These are phyloP conservation scores for Claviceps fusiformis DNA, from an alignment of 2,329 filamentous ascomycete genomes.

Conservation along the genomic window DNA sequence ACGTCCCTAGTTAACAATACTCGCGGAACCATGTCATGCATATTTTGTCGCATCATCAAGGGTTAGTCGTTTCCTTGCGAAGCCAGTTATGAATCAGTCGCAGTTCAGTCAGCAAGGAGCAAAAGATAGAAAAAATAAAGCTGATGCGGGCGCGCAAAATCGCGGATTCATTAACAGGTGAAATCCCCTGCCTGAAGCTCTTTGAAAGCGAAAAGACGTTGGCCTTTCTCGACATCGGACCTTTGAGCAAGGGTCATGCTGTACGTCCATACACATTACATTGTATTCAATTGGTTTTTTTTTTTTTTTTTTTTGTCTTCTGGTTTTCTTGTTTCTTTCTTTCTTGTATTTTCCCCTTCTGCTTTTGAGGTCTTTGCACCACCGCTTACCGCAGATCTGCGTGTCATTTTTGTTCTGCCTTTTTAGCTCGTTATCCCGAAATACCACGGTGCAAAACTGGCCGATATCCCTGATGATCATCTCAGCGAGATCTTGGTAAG, in stretches of 20 bases:
- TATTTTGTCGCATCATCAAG: conserved; percentile 98
- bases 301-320: too few species aligned
- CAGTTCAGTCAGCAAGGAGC: background rate
- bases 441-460: conserved; percentile 79
- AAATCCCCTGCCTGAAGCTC: conserved; percentile 94
- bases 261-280: conserved; percentile 37
- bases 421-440: conserved; percentile 88
- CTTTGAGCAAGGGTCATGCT: conserved; percentile 75
- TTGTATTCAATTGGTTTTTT: background rate
- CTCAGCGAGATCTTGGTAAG: conserved; percentile 67
- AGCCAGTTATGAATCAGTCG: background rate
- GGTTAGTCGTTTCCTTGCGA: conserved; percentile 32
- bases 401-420: background rate
- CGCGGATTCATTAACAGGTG: conserved; percentile 40
- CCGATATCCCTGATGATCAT: conserved; percentile 83
- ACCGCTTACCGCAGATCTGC: background rate
- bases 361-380: too few species aligned
- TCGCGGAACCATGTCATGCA: conserved; percentile 41
- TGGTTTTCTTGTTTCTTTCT: too few species aligned
- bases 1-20: background rate
- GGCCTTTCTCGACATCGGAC: conserved; percentile 93
- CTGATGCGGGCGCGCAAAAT: background rate
- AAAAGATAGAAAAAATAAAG: background rate
- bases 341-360: too few species aligned
- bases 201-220: conserved; percentile 87